Base-by-base conservation (phyloP, 805 yeast species). In the Candida nemodendra region DNA sequence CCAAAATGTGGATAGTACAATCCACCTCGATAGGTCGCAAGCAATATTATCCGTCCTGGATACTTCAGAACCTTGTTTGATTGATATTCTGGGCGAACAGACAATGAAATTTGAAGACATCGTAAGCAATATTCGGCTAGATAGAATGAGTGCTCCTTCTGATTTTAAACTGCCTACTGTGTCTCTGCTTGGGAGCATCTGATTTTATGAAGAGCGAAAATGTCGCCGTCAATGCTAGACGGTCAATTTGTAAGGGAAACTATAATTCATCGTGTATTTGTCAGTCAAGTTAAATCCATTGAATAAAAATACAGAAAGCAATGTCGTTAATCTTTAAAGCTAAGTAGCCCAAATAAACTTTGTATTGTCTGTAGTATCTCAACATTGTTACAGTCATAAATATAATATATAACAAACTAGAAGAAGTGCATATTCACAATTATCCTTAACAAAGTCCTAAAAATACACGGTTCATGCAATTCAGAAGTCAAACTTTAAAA, bases 171-270 rank as follows among this genome's bases (percentile, higher is more conserved):
- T 72, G 1, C 64, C 68, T 3, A 39, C 36, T 13, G 64, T 69
- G 22, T 70, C 68, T 57, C 59, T 73, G 76, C 18, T 64, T 75
- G 21, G 66, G 62, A 32, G 81, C 80, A 8, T 59, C 75, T 29
- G 66, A 71, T 32, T 77, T 66, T 55, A 68, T 77, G 33, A 65
- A 70, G 39, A 82, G 82, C 27, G 71, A 75, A 36, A 69, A 69
- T 43, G 45, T 77, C 30, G 56, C 62, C 41, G 79, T 76, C 32
- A 81, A 77, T 47, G 81, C 25, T 77, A 69, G 68, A 56, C 66
- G 64, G 68, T 56, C 9, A 45, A 61, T 15, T 59, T 18, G 12
- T 11, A n/a, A 16, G 12, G n/a, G 12, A 12, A 23, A 23, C 12
- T 9, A 23, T 23, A 9, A 9, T 9, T 12, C 25, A 23, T 9